phyloP scores from a whole-genome alignment of 2,329 filamentous ascomycete species.

The Cytospora mali region DNA sequence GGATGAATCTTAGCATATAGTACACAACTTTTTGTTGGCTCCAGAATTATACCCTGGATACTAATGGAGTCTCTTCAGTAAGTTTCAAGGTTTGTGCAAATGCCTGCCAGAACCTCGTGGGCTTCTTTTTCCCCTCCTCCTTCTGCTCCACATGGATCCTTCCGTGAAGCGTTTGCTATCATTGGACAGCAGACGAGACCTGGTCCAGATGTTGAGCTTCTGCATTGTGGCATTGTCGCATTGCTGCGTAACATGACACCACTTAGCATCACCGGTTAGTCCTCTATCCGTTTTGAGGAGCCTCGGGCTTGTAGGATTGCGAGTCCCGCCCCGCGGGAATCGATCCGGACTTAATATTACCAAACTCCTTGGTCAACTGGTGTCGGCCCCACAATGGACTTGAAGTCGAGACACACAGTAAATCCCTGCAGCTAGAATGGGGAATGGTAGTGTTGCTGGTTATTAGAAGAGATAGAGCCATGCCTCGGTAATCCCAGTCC shows the following conservation, averaged over 20 bases:
- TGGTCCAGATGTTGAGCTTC: neutral
- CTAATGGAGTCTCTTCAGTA: too few relatives aligned
- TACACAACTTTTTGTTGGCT: too few relatives aligned
- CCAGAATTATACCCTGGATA: too few relatives aligned
- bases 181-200: neutral
- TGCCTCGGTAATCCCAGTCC: neutral
- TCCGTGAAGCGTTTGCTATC: neutral
- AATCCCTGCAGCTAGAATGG: too few relatives aligned
- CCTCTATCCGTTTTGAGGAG: neutral
- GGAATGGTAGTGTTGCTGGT: too few relatives aligned
- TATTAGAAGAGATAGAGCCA: too few relatives aligned
- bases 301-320: neutral
- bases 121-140: neutral
- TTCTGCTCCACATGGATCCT: neutral
- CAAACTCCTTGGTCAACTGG: neutral
- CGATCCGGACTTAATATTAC: neutral
- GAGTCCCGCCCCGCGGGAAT: neutral
- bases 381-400: neutral
- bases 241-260: neutral
- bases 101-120: neutral
- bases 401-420: neutral
- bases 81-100: too few relatives aligned
- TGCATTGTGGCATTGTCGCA: too few relatives aligned
- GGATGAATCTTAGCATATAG: too few relatives aligned
- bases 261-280: neutral